Evolutionary conservation across 108 stramenopile genomes (phyloP).

Genomic region (Seminavis robusta): DNA sequence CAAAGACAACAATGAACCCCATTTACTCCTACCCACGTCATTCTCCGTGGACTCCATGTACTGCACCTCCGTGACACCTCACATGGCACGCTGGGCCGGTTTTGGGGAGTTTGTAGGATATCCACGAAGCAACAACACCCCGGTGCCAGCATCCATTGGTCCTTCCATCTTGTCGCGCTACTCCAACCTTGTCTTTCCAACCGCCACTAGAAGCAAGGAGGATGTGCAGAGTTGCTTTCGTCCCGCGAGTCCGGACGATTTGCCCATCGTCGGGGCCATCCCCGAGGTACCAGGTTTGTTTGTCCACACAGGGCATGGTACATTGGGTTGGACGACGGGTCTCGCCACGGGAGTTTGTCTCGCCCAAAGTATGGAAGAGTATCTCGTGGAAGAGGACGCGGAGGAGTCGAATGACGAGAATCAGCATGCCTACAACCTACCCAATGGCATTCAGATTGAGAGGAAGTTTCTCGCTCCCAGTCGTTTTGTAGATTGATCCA

Average conservation of each 20-base stretch:
- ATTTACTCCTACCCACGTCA: constrained; percentile 23
- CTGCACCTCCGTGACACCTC: constrained; percentile 33
- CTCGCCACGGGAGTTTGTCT: constrained; percentile 47
- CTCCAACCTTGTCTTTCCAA: constrained; percentile 22
- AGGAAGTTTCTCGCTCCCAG: neutral
- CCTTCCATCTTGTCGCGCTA: constrained; percentile 33
- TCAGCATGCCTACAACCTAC: neutral
- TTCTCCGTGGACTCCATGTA: constrained; percentile 38
- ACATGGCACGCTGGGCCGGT: constrained; percentile 41
- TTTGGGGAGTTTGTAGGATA: constrained; percentile 46
- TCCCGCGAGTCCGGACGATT: constrained; percentile 52
- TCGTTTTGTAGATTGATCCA: constrained; percentile 6
- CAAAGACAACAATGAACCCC: constrained; percentile 1
- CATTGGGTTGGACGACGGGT: constrained; percentile 49
- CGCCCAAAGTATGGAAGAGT: constrained; percentile 24
- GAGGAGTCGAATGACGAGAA: neutral
- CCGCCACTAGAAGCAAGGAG: constrained; percentile 5
- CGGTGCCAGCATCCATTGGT: constrained; percentile 28
- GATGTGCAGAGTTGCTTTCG: constrained; percentile 38
- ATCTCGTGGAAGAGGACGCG: neutral
- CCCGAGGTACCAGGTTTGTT: constrained; percentile 31
- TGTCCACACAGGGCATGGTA: constrained; percentile 50
- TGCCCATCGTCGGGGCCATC: constrained; percentile 39
- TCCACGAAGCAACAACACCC: constrained; percentile 18
- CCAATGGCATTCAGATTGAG: neutral